Evolutionary conservation across 75 land plant genomes (phyloP), one percentile per base, ranked within the genome.

Genomic region (Sequoia sempervirens): DNA sequence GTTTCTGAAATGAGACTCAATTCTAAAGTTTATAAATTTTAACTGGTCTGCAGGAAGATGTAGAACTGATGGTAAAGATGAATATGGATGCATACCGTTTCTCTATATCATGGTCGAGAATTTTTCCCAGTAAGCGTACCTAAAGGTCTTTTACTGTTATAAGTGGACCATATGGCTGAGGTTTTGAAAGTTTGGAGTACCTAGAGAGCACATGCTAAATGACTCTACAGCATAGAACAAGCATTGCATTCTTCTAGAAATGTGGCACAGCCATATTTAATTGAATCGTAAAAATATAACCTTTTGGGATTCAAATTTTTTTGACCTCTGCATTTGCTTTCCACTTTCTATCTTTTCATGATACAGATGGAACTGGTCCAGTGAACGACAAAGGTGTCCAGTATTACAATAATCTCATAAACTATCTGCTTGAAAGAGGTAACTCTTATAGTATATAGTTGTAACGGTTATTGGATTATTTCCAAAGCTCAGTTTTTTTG

Each of bases 51-150:
- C 89, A 89, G 90, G 82, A 54, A 52, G 90, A 89, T 80, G 69
- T 89, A 17, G 86, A 87, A 28, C 66, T 89, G 1, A 85, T 89
- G 89, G 83, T 45, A 12, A 82, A 79, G 34, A 45, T 85, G 52
- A 85, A 85, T 80, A 82, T 89, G 70, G 90, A 89, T 64, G 90
- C 90, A 11, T 89, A 89, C 46, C 81, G 90, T 14, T 85, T 89
- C 74, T 89, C 90, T 11, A 89, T 89, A 32, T 89, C 90, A 28
- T 89, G 90, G 90, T 79, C 87, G 37, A 82, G 90, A 26, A 88
- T 89, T 23, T 85, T 88, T 79, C 90, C 90, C 84, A 80, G 87
- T 85, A 81, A 41, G 56, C 75, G 17, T 14, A 41, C n/a, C 20
- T 13, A 12, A 2, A 30, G 9, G 28, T 5, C 46, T 76, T 80